Conservation (phyloP, 2,329 filamentous ascomycete genomes). For the Colletotrichum brevisporum region DNA sequence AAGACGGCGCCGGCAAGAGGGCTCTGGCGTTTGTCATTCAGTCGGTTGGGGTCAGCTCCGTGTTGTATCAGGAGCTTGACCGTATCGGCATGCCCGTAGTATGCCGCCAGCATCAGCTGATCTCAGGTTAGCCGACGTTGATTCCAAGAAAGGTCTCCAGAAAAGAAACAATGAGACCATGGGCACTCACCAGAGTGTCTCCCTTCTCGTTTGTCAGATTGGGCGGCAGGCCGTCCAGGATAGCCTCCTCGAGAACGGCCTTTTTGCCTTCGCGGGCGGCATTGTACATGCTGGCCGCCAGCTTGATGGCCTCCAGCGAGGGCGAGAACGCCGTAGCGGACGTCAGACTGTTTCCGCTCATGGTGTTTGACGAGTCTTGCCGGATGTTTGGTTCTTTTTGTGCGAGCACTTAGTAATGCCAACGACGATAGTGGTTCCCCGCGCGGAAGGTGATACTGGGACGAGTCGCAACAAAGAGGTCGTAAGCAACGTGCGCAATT, state of each 20-base stretch:
- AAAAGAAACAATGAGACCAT: constrained; percentile 2
- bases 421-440: constrained; percentile 8
- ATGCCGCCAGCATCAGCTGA: constrained; percentile 79
- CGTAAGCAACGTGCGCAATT: constrained; percentile 7
- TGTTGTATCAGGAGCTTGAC: constrained; percentile 72
- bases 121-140: not conserved
- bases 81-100: constrained; percentile 75
- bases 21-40: constrained; percentile 79
- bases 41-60: constrained; percentile 75
- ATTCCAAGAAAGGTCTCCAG: not conserved
- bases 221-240: constrained; percentile 74
- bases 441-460: constrained; percentile 4
- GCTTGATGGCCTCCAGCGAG: constrained; percentile 75
- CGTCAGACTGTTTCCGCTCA: constrained; percentile 30
- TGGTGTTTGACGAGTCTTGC: constrained; percentile 4
- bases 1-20: constrained; percentile 80
- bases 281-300: constrained; percentile 77
- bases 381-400: not conserved
- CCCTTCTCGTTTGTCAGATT: constrained; percentile 82
- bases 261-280: constrained; percentile 73
- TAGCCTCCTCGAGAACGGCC: constrained; percentile 70
- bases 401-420: constrained; percentile 16
- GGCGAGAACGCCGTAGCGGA: constrained; percentile 49
- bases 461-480: constrained; percentile 4
- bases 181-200: constrained; percentile 71